Evolutionary conservation across 2,329 filamentous ascomycete species (phyloP).

Genomic region (Fusarium austroafricanum): DNA sequence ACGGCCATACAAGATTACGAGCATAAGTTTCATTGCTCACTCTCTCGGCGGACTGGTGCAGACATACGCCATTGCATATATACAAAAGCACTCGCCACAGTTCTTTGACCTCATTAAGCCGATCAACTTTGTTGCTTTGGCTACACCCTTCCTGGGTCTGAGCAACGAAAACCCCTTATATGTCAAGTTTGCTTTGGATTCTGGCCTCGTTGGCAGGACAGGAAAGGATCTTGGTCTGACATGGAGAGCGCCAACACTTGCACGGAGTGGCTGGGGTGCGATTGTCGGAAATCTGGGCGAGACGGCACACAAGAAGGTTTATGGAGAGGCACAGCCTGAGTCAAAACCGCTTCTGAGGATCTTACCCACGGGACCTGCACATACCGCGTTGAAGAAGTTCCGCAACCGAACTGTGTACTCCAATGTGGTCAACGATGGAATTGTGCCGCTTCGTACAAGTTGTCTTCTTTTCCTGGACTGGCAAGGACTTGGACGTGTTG

Average conservation of each 20-base stretch:
- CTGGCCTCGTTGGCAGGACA: conserved; percentile 94
- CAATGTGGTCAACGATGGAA: conserved; percentile 97
- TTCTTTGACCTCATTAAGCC: conserved; percentile 91
- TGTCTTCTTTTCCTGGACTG: conserved; percentile 97
- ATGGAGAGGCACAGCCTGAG: conserved; percentile 67
- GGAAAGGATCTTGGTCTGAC: conserved; percentile 95
- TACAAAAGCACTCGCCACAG: conserved; percentile 91
- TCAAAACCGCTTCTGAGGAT: conserved; percentile 91
- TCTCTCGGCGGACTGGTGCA: conserved; percentile 91
- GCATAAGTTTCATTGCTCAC: conserved; percentile 94
- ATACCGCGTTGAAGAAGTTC: conserved; percentile 87
- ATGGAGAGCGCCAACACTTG: conserved; percentile 89
- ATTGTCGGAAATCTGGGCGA: conserved; percentile 83
- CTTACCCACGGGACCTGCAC: conserved; percentile 89
- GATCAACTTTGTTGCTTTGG: conserved; percentile 89
- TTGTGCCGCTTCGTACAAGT: conserved; percentile 93
- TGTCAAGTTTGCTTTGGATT: conserved; percentile 95
- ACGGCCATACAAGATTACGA: conserved; percentile 84
- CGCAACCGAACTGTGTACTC: conserved; percentile 93
- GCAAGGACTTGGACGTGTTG: conserved; percentile 91
- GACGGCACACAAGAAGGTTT: conserved; percentile 47
- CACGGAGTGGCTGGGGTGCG: conserved; percentile 87
- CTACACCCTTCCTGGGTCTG: conserved; percentile 87
- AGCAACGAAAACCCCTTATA: conserved; percentile 99
- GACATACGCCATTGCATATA: conserved; percentile 95